These are phyloP conservation scores for Lumnitzera littorea DNA, from an alignment of 345 rosid species.

Conservation along the genomic window DNA sequence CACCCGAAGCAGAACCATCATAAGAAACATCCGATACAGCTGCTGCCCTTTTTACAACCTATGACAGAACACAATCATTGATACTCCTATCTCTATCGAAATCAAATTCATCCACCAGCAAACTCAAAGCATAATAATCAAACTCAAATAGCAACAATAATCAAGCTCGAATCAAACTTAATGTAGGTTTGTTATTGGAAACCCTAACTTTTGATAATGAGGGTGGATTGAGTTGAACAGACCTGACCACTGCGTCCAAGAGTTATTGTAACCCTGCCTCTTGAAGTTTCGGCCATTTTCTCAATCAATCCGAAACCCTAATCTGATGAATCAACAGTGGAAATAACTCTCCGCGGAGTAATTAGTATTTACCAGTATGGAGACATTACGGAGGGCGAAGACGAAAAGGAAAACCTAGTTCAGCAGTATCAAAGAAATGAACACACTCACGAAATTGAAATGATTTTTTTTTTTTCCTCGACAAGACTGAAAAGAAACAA, in stretches of 20 bases:
- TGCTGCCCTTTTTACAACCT: constrained; percentile 81
- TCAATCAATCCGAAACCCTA: constrained; percentile 27
- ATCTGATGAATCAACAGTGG: neutral
- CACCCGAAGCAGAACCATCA: constrained; percentile 26
- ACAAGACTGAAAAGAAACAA: too few species aligned
- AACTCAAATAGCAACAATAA: neutral
- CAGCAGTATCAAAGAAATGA: too few species aligned
- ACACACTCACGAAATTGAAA: too few species aligned
- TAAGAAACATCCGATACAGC: constrained; percentile 25
- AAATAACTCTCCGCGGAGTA: too few species aligned
- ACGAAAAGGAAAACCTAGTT: too few species aligned
- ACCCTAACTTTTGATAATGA: neutral
- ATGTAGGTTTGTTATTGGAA: neutral
- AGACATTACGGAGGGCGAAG: too few species aligned
- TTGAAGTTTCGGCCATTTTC: constrained; percentile 65
- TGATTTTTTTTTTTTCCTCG: too few species aligned
- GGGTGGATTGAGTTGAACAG: neutral
- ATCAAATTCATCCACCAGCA: neutral
- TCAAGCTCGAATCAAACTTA: too few species aligned
- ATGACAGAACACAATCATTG: constrained; percentile 9
- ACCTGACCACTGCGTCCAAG: constrained; percentile 89
- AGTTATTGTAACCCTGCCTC: constrained; percentile 70
- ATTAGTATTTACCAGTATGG: too few species aligned
- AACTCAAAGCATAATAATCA: neutral
- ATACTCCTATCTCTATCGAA: neutral